Base-by-base conservation (phyloP, 1,284 basidiomycete species). In the Pascua guehoae region DNA sequence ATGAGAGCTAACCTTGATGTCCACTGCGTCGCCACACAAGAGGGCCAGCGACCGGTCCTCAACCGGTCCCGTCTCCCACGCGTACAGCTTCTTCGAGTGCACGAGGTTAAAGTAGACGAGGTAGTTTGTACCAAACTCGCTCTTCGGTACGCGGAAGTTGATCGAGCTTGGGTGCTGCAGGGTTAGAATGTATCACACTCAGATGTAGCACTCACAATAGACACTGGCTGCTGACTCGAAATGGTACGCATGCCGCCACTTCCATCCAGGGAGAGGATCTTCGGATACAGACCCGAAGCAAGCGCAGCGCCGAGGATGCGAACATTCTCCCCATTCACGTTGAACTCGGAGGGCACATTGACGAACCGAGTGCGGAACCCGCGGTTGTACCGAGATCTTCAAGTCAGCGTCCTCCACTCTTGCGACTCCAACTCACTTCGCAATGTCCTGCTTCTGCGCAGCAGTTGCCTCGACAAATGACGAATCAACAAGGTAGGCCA, bases 51-150 rank as follows among this genome's bases (percentile, higher is more conserved):
- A 85, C 37, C 89, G 78, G 66, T 97, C 91, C 60, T 96, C 88
- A 5, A 92, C 85, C 1, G 92, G 88, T 1, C 89, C 87, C 1
- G 89, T 92, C 76, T 99, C 96, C 91, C 93, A 97, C n/a, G 88
- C 93, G 74, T 95, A 98, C 37, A 98, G 78, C 74, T 68, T 69
- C 57, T 73, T 76, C 10, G 73, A 74, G 52, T 76, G 73, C 74
- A 93, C 94, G 41, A 96, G 81, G 1, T 91, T 95, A 74, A 94
- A 97, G 76, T 92, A 96, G 16, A 84, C 81, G 48, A 96, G 74
- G 74, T 92, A 83, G 62, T 86, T 86, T 11, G 83, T 82, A 0
- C 85, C 87, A 62, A 93, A 86, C 52, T 92, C 89, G 5, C 75
- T 72, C n/a, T 83, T 77, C 64, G 81, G 84, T 66, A 81, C 79